Conservation (phyloP, 371 early-diverging fungal genomes). For the Caulochytrium protostelioides region DNA sequence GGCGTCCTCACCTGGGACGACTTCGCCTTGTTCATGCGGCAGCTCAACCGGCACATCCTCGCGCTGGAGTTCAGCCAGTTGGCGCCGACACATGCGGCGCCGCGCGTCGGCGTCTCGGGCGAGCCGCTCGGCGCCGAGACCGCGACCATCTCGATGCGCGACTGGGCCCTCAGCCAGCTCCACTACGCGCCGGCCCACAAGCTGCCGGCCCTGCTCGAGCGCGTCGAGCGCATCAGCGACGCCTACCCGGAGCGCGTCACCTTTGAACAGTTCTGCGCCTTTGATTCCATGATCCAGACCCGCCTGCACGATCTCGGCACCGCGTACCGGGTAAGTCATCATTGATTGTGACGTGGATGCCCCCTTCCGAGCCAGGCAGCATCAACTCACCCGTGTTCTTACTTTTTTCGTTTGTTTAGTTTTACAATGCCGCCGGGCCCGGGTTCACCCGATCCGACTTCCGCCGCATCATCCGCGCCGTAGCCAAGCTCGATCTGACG, state of each 20-base stretch:
- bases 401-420: too few species aligned
- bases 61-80: conserved; percentile 12
- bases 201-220: conserved; percentile 1
- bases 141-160: conserved; percentile 6
- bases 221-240: conserved; percentile 1
- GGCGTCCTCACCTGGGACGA: conserved; percentile 6
- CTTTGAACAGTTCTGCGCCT: conserved; percentile 8
- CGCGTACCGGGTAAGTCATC: too few species aligned
- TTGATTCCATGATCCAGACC: conserved; percentile 8
- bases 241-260: conserved; percentile 5
- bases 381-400: too few species aligned
- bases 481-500: conserved; percentile 6
- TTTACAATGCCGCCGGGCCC: conserved; percentile 4
- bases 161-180: conserved; percentile 6
- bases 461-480: conserved; percentile 5
- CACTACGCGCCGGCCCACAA: conserved; percentile 4
- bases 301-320: conserved; percentile 7
- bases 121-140: conserved; percentile 3
- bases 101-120: too few species aligned
- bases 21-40: conserved; percentile 5
- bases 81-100: too few species aligned
- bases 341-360: too few species aligned
- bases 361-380: too few species aligned
- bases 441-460: conserved; percentile 6
- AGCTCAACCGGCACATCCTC: conserved; percentile 10